Base-by-base conservation (phyloP, 371 early-diverging fungal genomes). In the Apophysomyces elegans region DNA sequence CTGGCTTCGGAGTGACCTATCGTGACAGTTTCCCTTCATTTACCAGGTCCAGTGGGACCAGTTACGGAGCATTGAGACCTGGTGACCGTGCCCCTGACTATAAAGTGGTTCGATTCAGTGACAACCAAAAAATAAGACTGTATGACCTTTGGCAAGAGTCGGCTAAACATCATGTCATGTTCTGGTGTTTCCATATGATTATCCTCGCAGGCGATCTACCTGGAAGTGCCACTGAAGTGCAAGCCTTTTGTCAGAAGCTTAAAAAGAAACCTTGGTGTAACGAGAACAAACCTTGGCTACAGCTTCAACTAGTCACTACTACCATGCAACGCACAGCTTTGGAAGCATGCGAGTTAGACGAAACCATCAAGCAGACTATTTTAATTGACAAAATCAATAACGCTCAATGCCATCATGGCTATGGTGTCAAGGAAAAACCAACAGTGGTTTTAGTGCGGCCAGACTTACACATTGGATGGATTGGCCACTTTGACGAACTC, bases 301-400 rank as follows among this genome's bases (percentile, higher is more conserved):
- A 44, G 26, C 39, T 61, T n/a, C 61, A 61, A 7, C 4, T 46
- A 14, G 9, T 60, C n/a, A 61, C 61, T 5, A 61, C 61, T 1
- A 44, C 61, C 36, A 61, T 44, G 43, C 61, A 61, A 37, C 43
- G 26, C 39, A 18, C 39, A 7, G 18, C 61, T n/a, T 13, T 61
- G 26, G 35, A 43, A 13, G 35, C 61, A 7, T 50, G 54, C 54
- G 54, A 50, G 21, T 11, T 50, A n/a, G 54, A 50, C 2, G 54
- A 50, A 21, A 21, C 54, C 54, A n/a, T 50, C 54, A 50, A 50
- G 16, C 41, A 61, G 14, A 43, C 41, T 11, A 43, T 61, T 37
- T 38, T 61, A 26, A 46, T 61, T 35, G 61, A 61, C 39, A 61
- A 61, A 37, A 43, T 61, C 26, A 61, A 61, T 61, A 41, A 41